Base-by-base conservation (phyloP, 2,329 filamentous ascomycete genomes). In the Xylaria multiplex region DNA sequence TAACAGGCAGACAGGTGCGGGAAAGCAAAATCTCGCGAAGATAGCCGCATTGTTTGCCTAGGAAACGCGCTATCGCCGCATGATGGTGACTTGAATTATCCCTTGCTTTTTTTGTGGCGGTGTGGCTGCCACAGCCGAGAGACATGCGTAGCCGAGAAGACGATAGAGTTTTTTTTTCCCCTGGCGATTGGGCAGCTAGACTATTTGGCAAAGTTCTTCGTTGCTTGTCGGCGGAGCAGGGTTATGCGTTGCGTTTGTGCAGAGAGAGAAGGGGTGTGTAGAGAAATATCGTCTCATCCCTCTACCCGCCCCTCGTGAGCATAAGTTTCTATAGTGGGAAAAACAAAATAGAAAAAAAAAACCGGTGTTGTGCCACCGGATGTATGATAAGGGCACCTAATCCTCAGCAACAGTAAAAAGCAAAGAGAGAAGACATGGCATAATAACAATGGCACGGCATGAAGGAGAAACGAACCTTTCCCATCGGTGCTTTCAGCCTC, bases 381-480 rank as follows among this genome's bases (percentile, higher is more conserved):
- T 60, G 24, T 45, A 22, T n/a, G 35, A 45, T 53, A 24, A 52
- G 48, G 37, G 11, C 19, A 27, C 7, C 9, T 13, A 27, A 56
- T 2, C n/a, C 11, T 53, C 24, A 7, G 14, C 7, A 7, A 22
- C 7, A 46, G 46, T 2, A 55, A 49, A 45, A 45, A 54, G 30
- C 42, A 27, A 24, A 37, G n/a, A 43, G 8, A 50, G 27, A 27
- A n/a, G 16, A 32, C 35, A 50, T 52, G 49, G 53, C 59, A 61
- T 61, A 46, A 59, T 27, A n/a, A 45, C n/a, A 24, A 27, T 37
- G 14, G 19, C 40, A 49, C 50, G 50, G 62, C 62, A 64, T 61
- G 46, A 42, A 46, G 42, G 35, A 35, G 40, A 6, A 22, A 50
- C 9, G 8, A 62, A 16, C 30, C 32, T 30, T 19, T 30, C 19